Evolutionary conservation across 768 basidiomycete genomes (phyloP).

Genomic region (Suillus fuscotomentosus): DNA sequence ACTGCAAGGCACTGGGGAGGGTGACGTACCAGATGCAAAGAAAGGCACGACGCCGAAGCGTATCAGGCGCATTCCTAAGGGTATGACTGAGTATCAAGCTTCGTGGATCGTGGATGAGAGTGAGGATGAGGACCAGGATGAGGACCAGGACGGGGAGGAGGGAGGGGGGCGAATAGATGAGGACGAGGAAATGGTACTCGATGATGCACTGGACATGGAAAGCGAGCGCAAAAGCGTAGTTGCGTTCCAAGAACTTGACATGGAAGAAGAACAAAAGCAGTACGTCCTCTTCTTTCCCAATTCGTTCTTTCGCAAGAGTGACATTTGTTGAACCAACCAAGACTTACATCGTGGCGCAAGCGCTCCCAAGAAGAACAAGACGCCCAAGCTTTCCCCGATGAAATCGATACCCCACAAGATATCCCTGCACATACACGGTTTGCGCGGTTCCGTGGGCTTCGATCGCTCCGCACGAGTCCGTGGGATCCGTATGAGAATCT

Average conservation of each 20-base stretch:
- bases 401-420: conserved; percentile 91
- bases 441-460: conserved; percentile 88
- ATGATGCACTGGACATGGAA: conserved; percentile 57
- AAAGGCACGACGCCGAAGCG: conserved; percentile 75
- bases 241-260: conserved; percentile 73
- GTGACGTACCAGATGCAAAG: conserved; percentile 57
- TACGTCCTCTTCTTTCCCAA: conserved; percentile 36
- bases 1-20: conserved; percentile 13
- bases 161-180: conserved; percentile 39
- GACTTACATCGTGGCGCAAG: conserved; percentile 67
- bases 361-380: conserved; percentile 76
- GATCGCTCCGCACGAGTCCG: conserved; percentile 89
- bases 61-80: conserved; percentile 87
- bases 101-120: conserved; percentile 92
- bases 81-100: conserved; percentile 96
- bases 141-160: conserved; percentile 38
- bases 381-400: conserved; percentile 90
- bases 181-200: conserved; percentile 63
- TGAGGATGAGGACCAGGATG: conserved; percentile 57
- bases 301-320: neutral
- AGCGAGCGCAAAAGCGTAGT: conserved; percentile 50
- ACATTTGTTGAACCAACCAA: conserved; percentile 25
- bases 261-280: conserved; percentile 87
- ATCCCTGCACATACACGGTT: conserved; percentile 78
- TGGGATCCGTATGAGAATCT: conserved; percentile 99